phyloP scores from a whole-genome alignment of 495 filamentous ascomycete species.

The Penicillium chermesinum region DNA sequence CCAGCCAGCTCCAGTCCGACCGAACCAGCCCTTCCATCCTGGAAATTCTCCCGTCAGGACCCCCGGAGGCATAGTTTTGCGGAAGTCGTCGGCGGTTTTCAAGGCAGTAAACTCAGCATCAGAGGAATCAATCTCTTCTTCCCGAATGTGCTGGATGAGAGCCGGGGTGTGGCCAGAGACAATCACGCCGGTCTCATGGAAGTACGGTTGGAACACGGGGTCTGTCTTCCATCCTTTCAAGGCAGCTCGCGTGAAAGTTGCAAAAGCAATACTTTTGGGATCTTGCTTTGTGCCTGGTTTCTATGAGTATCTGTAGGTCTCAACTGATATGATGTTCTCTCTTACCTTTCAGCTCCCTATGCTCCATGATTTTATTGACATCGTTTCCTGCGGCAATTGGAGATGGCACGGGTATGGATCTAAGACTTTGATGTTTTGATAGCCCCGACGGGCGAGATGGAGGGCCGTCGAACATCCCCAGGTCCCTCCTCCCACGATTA shows the following conservation, averaged over 20 bases:
- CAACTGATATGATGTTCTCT: not conserved
- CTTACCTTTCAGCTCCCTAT: constrained; percentile 38
- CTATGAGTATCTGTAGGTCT: constrained; percentile 6
- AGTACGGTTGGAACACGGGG: constrained; percentile 43
- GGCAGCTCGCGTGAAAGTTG: constrained; percentile 32
- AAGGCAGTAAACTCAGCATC: constrained; percentile 23
- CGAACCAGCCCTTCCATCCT: constrained; percentile 47
- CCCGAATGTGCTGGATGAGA: constrained; percentile 32
- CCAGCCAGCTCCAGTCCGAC: constrained; percentile 43
- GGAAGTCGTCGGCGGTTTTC: constrained; percentile 41
- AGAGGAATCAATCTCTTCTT: constrained; percentile 27
- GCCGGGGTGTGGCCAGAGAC: constrained; percentile 35
- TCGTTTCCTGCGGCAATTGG: constrained; percentile 52
- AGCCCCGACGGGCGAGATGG: constrained; percentile 45
- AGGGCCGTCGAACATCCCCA: constrained; percentile 52
- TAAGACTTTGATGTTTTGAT: constrained; percentile 43
- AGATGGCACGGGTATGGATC: constrained; percentile 44
- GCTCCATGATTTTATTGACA: constrained; percentile 54
- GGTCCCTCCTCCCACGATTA: constrained; percentile 46
- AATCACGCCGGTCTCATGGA: constrained; percentile 47
- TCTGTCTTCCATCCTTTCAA: constrained; percentile 45
- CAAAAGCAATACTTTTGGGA: constrained; percentile 28
- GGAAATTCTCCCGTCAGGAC: constrained; percentile 47
- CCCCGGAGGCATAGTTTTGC: constrained; percentile 46
- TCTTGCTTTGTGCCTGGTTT: constrained; percentile 13